Evolutionary conservation across 768 basidiomycete genomes (phyloP), one percentile per base, ranked within the genome.

Genomic region (Podaxis sp.): DNA sequence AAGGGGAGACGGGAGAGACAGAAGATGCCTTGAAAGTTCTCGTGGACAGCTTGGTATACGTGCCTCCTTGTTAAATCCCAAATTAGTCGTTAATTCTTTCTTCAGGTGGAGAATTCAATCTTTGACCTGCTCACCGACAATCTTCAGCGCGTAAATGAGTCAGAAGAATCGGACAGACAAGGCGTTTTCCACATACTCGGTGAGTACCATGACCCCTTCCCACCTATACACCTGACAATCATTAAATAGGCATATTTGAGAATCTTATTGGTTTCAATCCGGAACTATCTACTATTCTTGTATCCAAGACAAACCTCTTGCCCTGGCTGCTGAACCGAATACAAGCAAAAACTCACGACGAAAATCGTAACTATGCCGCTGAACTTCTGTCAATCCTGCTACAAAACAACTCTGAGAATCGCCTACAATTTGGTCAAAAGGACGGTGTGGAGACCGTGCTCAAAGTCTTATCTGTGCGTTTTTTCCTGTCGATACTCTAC

Each of bases 181-280:
- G 97, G 97, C 5, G 83, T 97, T 47, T 98, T 93, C 76, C 93
- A 97, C 69, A 86, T 96, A 35, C 75, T 98, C n/a, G 90, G 91
- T 89, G 67, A 55, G 23, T 25, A 11, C 47, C 23, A 23, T 13
- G 21, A 14, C 18, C 23, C 11, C 23, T 25, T 14, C 23, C 13
- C 5, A 7, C 4, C 18, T 23, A 9, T 21, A 25, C 25, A 35
- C 23, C 28, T 32, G 23, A 48, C 47, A 48, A 21, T 21, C 47
- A 48, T 7, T 1, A 44, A 48, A 11, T 50, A 92, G 93, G 92
- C 35, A 88, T 95, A 52, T 94, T 98, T 68, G 97, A 99, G 72
- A 98, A 98, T 71, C 74, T 94, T 18, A 74, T 98, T 18, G 90
- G 90, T 10, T 90, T 97, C 71, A 87, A 90, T 64, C 92, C 95